A percentile compares a stretch with the other conserved stretches of the same genome.
phyloP scores from a whole-genome alignment of 352 stramenopile species.

The Pythium insidiosum region DNA sequence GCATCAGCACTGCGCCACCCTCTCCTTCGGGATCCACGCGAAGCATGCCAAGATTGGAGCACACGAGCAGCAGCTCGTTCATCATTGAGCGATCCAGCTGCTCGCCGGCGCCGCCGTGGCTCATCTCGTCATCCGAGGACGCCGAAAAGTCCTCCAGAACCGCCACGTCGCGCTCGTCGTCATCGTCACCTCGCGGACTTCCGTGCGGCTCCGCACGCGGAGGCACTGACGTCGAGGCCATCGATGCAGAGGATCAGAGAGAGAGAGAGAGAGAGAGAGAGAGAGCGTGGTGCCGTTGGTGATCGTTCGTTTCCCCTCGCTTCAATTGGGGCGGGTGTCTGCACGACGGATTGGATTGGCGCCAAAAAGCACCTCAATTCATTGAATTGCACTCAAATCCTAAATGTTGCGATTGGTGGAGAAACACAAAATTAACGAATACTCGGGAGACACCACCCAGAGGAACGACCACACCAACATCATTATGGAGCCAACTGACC shows the following conservation, averaged over 20 bases:
- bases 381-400: not conserved
- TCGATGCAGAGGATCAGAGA: too few relatives aligned
- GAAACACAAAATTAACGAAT: too few relatives aligned
- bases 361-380: conserved; percentile 9
- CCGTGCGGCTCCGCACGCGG: not conserved
- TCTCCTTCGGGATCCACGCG: conserved; percentile 41
- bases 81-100: conserved; percentile 73
- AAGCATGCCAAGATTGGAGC: conserved; percentile 81
- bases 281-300: too few relatives aligned
- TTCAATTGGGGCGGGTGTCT: too few relatives aligned
- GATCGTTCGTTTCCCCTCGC: too few relatives aligned
- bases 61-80: conserved; percentile 84
- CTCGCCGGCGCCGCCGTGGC: conserved; percentile 11
- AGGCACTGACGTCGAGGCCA: not conserved
- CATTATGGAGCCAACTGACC: too few relatives aligned
- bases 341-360: conserved; percentile 7
- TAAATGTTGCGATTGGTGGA: too few relatives aligned
- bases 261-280: too few relatives aligned
- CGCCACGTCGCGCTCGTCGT: conserved; percentile 9
- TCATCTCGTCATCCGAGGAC: conserved; percentile 37
- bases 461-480: too few relatives aligned
- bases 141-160: conserved; percentile 51
- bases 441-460: too few relatives aligned
- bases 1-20: conserved; percentile 59
- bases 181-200: not conserved